Evolutionary conservation across 2,329 filamentous ascomycete species (phyloP).

Genomic region (Diplodia mutila): DNA sequence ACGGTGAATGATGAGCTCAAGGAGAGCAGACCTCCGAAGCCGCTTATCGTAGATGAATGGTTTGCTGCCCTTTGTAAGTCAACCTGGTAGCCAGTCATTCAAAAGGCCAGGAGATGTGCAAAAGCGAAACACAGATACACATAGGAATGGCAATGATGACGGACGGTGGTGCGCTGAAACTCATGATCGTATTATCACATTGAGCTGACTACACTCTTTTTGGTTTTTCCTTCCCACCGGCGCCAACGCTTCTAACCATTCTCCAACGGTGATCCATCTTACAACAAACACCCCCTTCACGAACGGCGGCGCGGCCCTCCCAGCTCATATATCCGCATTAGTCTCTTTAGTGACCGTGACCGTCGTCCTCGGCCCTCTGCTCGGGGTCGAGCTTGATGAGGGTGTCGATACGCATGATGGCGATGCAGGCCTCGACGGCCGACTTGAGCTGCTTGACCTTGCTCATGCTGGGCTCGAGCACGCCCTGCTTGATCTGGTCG

Average conservation of each 20-base stretch:
- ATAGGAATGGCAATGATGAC: not conserved
- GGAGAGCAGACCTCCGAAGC: too few species aligned
- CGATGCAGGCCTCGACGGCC: slow-evolving; percentile 96
- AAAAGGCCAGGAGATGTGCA: too few species aligned
- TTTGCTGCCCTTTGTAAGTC: too few species aligned
- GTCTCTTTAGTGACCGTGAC: slow-evolving; percentile 71
- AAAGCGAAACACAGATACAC: not conserved
- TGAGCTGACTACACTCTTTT: slow-evolving; percentile 1
- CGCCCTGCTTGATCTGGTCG: slow-evolving; percentile 91
- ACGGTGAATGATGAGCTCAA: too few species aligned
- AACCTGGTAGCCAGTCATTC: too few species aligned
- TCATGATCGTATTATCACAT: slow-evolving; percentile 25
- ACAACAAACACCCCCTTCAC: not conserved
- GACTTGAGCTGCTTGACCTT: slow-evolving; percentile 98
- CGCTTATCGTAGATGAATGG: too few species aligned
- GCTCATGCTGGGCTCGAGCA: slow-evolving; percentile 96
- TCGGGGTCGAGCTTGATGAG: slow-evolving; percentile 97
- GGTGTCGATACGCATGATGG: slow-evolving; percentile 99
- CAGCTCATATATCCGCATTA: not conserved
- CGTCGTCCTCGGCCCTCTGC: slow-evolving; percentile 75
- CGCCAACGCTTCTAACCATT: slow-evolving; percentile 11
- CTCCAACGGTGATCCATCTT: not conserved
- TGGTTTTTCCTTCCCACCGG: slow-evolving; percentile 4
- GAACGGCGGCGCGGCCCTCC: not conserved
- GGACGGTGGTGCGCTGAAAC: not conserved